Conservation (phyloP, 345 rosid species). For the Lepidium didymum region DNA sequence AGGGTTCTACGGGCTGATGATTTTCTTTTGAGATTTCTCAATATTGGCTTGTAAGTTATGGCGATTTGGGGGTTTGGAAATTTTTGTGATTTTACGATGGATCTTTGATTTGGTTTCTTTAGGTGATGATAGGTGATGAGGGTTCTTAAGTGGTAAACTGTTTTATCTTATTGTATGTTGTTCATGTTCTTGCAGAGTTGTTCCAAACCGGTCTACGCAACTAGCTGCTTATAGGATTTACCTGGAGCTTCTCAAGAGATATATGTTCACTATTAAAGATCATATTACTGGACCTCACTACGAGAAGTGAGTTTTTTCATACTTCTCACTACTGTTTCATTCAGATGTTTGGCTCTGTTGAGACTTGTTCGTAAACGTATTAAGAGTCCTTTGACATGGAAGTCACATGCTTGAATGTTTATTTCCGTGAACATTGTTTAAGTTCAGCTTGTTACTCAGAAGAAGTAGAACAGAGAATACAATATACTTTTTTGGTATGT, state of each 20-base stretch:
- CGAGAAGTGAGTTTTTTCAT: slow-evolving; percentile 45
- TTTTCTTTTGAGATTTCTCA: neutral
- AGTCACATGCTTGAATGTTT: neutral
- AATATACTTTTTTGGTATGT: neutral
- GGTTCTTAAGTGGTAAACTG: neutral
- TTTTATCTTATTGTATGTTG: neutral
- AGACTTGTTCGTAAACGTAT: neutral
- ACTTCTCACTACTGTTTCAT: slow-evolving; percentile 13
- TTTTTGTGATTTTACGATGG: neutral
- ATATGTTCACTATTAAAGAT: slow-evolving; percentile 47
- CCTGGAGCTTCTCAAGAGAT: slow-evolving; percentile 73
- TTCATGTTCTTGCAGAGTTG: slow-evolving; percentile 42
- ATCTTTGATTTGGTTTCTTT: neutral
- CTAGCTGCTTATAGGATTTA: slow-evolving; percentile 77
- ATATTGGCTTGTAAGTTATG: neutral
- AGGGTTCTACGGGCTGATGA: neutral
- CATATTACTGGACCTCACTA: slow-evolving; percentile 47
- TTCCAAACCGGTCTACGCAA: slow-evolving; percentile 50
- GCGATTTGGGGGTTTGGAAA: neutral
- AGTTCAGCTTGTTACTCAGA: neutral
- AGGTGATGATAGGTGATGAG: neutral
- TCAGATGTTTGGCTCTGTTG: slow-evolving; percentile 1
- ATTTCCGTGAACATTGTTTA: neutral
- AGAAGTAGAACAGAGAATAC: neutral
- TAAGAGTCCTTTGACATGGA: neutral